phyloP scores from a whole-genome alignment of 176 grass and related monocot genomes.

The Puccinellia tenuiflora region DNA sequence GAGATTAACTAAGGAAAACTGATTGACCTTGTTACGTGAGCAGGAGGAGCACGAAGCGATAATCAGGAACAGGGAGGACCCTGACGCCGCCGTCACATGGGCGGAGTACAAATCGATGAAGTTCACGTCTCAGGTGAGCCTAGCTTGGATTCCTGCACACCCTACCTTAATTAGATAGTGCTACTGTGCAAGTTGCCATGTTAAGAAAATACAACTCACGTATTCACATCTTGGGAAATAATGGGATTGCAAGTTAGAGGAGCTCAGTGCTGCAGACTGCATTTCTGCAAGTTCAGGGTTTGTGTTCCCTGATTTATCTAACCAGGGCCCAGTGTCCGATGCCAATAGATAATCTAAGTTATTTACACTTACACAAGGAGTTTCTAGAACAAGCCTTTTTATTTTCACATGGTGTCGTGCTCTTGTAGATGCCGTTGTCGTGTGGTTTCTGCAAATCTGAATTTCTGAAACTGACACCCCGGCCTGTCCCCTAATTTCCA shows the following conservation, averaged over 20 bases:
- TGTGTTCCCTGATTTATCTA: constrained; percentile 4
- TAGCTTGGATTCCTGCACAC: constrained; percentile 1
- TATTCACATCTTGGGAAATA: not conserved
- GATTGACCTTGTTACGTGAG: not conserved
- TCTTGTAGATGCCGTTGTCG: not conserved
- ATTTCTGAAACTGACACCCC: constrained; percentile 20
- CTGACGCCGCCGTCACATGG: constrained; percentile 59
- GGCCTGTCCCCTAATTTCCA: not conserved
- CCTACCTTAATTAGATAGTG: constrained; percentile 1
- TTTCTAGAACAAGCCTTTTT: not conserved
- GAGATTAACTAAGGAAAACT: not conserved
- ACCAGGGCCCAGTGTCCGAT: not conserved
- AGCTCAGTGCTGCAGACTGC: constrained; percentile 5
- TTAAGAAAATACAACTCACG: not conserved
- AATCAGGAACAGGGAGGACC: constrained; percentile 51
- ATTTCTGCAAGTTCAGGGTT: constrained; percentile 5
- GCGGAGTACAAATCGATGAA: constrained; percentile 86
- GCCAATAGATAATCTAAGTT: constrained; percentile 28
- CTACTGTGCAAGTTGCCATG: not conserved
- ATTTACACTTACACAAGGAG: not conserved
- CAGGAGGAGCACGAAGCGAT: constrained; percentile 85
- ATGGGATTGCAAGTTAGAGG: constrained; percentile 14
- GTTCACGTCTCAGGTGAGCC: constrained; percentile 70
- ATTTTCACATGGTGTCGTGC: too few relatives aligned
- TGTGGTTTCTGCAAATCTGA: constrained; percentile 9